Base-by-base conservation (phyloP, 768 basidiomycete species). In the Russula compacta region DNA sequence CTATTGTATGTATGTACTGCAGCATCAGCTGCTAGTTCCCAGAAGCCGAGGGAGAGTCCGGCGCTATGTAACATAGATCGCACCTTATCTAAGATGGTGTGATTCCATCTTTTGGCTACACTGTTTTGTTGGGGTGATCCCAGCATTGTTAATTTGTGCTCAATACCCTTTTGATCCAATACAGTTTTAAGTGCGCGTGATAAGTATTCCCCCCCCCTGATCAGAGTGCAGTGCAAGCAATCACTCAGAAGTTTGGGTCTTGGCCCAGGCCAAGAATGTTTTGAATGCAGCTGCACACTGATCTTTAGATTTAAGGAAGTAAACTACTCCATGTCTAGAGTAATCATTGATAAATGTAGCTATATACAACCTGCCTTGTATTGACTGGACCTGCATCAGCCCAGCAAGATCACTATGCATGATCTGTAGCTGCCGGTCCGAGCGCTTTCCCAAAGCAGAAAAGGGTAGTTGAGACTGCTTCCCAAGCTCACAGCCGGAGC, bases 91-190 rank as follows among this genome's bases (percentile, higher is more conserved):
- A 74, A 17, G 9, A 76, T 61, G 0, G 73, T 76, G 7, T 73
- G 66, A 61, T 79, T 81, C 2, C 69, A 64, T 8, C 72, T 67
- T 65, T 81, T 74, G 0, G 78, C 73, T 12, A 79, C 64, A 0
- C 80, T 77, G 56, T 81, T 81, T 43, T 80, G 71, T 54, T 76
- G 67, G 0, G 75, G 78, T 0, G 75, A 77, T 60, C 81, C 71
- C 19, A 77, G 75, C 0, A 74, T 68, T 1, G 76, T 79, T 1
- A 74, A 66, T 51, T 75, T 70, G 12, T 71, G 72, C 4, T 59
- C 32, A 0, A 75, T 82, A 0, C 82, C 82, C 8, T 72, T 67
- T 0, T 56, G 52, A 1, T 71, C 65, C 0, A 78, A 68, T 50
- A 75, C 68, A 0, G 53, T 2, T 3, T 61, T 64, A 33, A 82